These are phyloP conservation scores for Xanthoconium purpureum DNA, from an alignment of 768 basidiomycete species.

Conservation along the genomic window DNA sequence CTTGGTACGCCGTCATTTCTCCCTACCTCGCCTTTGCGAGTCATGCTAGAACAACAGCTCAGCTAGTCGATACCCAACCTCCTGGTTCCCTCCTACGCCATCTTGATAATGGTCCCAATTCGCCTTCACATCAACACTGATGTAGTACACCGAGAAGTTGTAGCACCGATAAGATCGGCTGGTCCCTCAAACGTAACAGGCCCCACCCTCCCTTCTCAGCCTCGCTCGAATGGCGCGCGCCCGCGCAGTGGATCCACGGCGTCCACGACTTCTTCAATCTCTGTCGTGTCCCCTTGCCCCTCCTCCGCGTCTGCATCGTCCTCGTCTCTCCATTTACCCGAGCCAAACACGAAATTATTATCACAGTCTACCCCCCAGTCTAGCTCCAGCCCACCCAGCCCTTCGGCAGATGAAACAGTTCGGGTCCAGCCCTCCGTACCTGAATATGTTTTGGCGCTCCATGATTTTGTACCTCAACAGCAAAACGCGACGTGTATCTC, in stretches of 20 bases:
- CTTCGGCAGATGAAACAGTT: conserved; percentile 48
- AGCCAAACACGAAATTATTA: conserved; percentile 35
- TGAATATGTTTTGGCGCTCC: conserved; percentile 88
- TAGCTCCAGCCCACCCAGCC: conserved; percentile 39
- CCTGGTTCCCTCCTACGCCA: background rate
- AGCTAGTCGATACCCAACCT: background rate
- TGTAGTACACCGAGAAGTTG: conserved; percentile 33
- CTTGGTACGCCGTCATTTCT: conserved; percentile 12
- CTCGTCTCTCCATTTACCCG: conserved; percentile 46
- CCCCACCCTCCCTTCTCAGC: conserved; percentile 15
- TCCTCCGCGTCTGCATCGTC: conserved; percentile 47
- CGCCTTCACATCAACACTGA: conserved; percentile 52
- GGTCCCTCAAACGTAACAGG: conserved; percentile 31
- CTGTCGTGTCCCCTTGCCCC: conserved; percentile 52
- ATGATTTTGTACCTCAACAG: conserved; percentile 78
- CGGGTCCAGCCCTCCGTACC: conserved; percentile 37
- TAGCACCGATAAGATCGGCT: conserved; percentile 32
- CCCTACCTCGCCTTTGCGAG: background rate
- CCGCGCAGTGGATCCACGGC: conserved; percentile 52
- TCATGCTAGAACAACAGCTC: conserved; percentile 5
- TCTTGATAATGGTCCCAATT: conserved; percentile 38
- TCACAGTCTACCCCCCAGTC: conserved; percentile 10
- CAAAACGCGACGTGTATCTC: conserved; percentile 77
- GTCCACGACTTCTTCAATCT: conserved; percentile 55
- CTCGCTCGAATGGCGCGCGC: conserved; percentile 25